Evolutionary conservation across 805 yeast genomes (phyloP), one percentile per base, ranked within the genome.

Genomic region (Ogataea populi-albae): DNA sequence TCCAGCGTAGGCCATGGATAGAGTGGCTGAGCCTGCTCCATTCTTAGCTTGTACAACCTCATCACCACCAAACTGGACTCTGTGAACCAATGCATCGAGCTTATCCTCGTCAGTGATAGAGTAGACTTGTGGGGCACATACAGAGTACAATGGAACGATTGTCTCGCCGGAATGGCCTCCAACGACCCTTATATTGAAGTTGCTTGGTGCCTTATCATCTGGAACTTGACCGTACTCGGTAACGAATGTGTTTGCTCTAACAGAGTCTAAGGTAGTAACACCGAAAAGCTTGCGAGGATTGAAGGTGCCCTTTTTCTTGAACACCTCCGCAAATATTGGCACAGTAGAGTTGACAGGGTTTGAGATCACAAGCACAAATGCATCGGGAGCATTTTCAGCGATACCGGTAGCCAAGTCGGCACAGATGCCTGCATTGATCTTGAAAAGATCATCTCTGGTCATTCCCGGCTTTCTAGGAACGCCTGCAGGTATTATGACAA

Each of bases 91-190:
- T 18, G 71, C 67, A 32, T 76, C 81, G 6, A 52, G 57, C 59
- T 55, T 57, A 36, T 59, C 67, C 54, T 53, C 55, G 50, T 57
- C 56, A 40, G 54, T 64, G 43, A 37, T 43, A 33, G 27, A 37
- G 46, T 48, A 48, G 35, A 41, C 47, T 41, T 47, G 46, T 7
- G 56, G 66, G 37, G 55, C 57, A 54, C 53, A 55, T 17, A 58
- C 52, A 24, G 88, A 74, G 59, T 81, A 76, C 12, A 72, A 59
- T 34, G 96, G 96, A 29, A 87, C 93, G 54, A 87, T 87, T 33
- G 96, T 87, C 60, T 82, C 91, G 43, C 96, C 96, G 26, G 95
- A 85, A 71, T 87, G 96, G 37, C 96, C 96, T 42, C 96, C 96
- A 49, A 87, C 69, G 35, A 89, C 96, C 15, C 87, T 80, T 37